Evolutionary conservation across 192 early-diverging fungal genomes (phyloP).

Genomic region (Paraglomus occultum): DNA sequence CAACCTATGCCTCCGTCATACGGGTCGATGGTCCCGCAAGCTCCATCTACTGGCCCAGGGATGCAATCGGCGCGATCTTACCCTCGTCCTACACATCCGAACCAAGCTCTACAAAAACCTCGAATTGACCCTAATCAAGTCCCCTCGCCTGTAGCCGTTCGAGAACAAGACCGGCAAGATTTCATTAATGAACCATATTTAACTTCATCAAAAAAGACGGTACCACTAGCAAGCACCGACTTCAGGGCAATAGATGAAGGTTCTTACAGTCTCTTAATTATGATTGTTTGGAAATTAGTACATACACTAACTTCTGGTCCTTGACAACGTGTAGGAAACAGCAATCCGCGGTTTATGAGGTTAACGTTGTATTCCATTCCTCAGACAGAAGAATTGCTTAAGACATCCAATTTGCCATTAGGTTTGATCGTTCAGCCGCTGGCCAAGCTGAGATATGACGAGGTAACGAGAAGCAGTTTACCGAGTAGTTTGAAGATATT

Average conservation of each 20-base stretch:
- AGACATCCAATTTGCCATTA: conserved; percentile 77
- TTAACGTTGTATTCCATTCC: conserved; percentile 88
- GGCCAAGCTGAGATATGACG: conserved; percentile 73
- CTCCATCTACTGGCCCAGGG: conserved; percentile 31
- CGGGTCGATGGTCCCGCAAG: conserved; percentile 34
- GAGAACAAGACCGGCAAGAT: conserved; percentile 73
- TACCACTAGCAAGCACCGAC: conserved; percentile 78
- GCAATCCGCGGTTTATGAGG: conserved; percentile 88
- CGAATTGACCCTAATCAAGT: conserved; percentile 95
- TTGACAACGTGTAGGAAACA: conserved; percentile 55
- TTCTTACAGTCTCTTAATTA: conserved; percentile 20
- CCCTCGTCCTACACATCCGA: conserved; percentile 27
- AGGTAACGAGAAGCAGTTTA: conserved; percentile 45
- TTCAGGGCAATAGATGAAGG: conserved; percentile 89
- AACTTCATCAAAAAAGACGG: conserved; percentile 61
- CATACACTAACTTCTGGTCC: background rate
- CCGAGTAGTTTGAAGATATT: conserved; percentile 15
- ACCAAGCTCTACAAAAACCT: conserved; percentile 44
- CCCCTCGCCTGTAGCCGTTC: conserved; percentile 84
- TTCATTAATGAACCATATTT: conserved; percentile 68
- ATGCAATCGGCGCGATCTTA: conserved; percentile 35
- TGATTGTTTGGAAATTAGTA: background rate
- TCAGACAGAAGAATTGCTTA: conserved; percentile 73
- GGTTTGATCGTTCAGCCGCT: conserved; percentile 91
- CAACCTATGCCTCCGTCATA: background rate